A percentile compares a stretch with the other conserved stretches of the same genome.
These are phyloP conservation scores for Phragmites australis DNA, from an alignment of 176 grass and related monocot species.

Conservation along the genomic window DNA sequence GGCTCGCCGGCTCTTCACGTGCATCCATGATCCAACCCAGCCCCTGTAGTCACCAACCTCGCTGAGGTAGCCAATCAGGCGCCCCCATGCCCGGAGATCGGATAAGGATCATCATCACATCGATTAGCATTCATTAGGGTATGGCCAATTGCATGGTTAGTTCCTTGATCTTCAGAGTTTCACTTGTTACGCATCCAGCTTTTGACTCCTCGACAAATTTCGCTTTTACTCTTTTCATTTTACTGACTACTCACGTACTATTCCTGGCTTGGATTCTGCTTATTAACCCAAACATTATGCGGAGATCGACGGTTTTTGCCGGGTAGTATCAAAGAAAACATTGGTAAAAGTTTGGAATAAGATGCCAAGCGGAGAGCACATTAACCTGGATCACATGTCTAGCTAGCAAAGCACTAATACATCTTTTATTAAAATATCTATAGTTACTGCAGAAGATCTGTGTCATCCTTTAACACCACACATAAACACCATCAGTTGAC, in stretches of 20 bases:
- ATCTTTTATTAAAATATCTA: too few relatives aligned
- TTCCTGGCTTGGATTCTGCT: constrained; percentile 6
- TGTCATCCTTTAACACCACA: too few relatives aligned
- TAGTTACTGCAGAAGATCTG: too few relatives aligned
- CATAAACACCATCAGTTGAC: neutral
- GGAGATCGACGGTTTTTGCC: neutral
- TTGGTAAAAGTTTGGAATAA: constrained; percentile 16
- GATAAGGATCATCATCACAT: constrained; percentile 49
- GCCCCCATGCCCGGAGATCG: constrained; percentile 6
- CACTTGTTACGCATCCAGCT: neutral
- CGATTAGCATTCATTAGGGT: constrained; percentile 13
- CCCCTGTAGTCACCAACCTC: constrained; percentile 27
- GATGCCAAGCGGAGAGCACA: constrained; percentile 38
- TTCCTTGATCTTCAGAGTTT: too few relatives aligned
- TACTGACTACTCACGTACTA: neutral
- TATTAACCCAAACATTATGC: neutral
- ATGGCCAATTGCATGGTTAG: constrained; percentile 32
- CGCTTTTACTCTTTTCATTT: neutral
- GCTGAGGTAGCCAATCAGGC: neutral
- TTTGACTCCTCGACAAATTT: neutral
- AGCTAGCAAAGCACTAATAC: too few relatives aligned
- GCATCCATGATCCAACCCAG: constrained; percentile 28
- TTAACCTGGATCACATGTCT: too few relatives aligned
- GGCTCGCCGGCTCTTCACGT: constrained; percentile 40
- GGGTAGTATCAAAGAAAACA: neutral